A percentile compares a stretch with the other conserved stretches of the same genome.
These are phyloP conservation scores for Sporothrix pseudoabietina DNA, from an alignment of 2,329 filamentous ascomycete species.

Conservation along the genomic window DNA sequence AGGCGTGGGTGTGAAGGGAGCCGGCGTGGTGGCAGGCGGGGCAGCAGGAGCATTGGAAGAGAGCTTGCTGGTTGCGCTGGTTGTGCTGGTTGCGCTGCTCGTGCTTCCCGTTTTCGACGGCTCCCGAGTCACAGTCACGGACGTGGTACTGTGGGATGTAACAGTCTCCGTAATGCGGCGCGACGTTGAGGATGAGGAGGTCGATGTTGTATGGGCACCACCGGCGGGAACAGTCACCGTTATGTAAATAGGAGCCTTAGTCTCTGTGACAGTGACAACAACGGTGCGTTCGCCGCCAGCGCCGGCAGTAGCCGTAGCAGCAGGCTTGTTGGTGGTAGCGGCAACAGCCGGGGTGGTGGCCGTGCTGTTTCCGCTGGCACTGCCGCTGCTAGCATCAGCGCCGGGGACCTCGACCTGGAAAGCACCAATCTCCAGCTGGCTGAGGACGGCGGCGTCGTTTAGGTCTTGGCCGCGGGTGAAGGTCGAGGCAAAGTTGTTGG, in stretches of 20 bases:
- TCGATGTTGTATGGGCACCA: neutral
- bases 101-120: neutral
- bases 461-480: constrained; percentile 47
- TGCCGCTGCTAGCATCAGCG: neutral
- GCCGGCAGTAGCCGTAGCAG: constrained; percentile 2
- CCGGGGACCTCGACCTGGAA: constrained; percentile 49
- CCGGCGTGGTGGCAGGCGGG: neutral
- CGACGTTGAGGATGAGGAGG: neutral
- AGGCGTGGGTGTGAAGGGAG: neutral
- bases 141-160: neutral
- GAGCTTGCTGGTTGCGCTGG: neutral
- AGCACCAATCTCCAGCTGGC: constrained; percentile 48
- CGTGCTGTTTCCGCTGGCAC: constrained; percentile 29
- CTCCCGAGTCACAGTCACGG: neutral
- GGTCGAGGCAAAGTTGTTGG: constrained; percentile 32
- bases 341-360: constrained; percentile 30
- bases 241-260: constrained; percentile 26
- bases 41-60: neutral
- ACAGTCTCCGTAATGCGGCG: neutral
- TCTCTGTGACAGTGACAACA: constrained; percentile 46
- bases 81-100: neutral
- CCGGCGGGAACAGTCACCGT: constrained; percentile 28
- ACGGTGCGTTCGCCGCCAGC: constrained; percentile 44
- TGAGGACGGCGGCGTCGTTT: constrained; percentile 49
- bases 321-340: constrained; percentile 10